Conservation (phyloP, 2,329 filamentous ascomycete species). For the Pyrenochaeta sp. region DNA sequence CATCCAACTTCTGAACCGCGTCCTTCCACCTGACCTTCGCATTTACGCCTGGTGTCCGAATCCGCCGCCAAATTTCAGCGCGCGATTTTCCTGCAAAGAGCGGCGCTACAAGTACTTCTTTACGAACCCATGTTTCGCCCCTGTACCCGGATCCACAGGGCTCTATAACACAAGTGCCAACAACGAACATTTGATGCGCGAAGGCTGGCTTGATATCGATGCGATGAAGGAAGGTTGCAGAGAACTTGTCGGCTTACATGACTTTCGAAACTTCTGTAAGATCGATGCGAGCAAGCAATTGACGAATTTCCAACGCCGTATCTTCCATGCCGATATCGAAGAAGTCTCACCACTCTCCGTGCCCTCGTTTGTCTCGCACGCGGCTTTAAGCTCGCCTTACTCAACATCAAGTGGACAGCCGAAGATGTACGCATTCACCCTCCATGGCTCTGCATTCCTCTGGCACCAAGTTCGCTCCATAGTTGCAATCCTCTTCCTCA, state of each 20-base stretch:
- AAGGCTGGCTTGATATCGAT: conserved; percentile 84
- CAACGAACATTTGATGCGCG: conserved; percentile 26
- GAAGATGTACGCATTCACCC: conserved; percentile 85
- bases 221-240: conserved; percentile 86
- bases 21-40: conserved; percentile 89
- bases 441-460: conserved; percentile 90
- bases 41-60: conserved; percentile 92
- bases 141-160: conserved; percentile 65
- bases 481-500: conserved; percentile 88
- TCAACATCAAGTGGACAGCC: conserved; percentile 32
- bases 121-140: conserved; percentile 87
- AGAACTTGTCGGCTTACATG: conserved; percentile 81
- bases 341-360: conserved; percentile 39
- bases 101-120: conserved; percentile 97
- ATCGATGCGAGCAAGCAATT: conserved; percentile 91
- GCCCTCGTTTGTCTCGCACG: conserved; percentile 38
- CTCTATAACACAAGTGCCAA: conserved; percentile 46
- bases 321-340: conserved; percentile 82
- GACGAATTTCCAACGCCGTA: conserved; percentile 78
- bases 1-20: conserved; percentile 80
- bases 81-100: conserved; percentile 91
- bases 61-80: conserved; percentile 81
- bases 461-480: conserved; percentile 99
- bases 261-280: conserved; percentile 98
- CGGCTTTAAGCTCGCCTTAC: conserved; percentile 30